phyloP scores from a whole-genome alignment of 2,329 filamentous ascomycete species.

The Ciborinia camelliae region DNA sequence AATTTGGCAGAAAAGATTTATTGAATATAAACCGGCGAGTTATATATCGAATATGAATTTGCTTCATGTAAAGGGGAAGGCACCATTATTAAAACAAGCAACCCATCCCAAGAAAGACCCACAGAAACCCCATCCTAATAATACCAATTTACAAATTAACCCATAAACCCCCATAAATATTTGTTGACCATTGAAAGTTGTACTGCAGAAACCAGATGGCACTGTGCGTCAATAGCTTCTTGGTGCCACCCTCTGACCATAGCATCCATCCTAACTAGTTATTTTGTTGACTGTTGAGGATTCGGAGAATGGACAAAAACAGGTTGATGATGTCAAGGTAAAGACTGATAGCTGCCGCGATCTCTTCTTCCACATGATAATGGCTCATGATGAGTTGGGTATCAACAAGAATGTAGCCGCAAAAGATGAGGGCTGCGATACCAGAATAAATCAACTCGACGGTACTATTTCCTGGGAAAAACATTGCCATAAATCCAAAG shows the following conservation, averaged over 20 bases:
- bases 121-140: slow-evolving; percentile 3
- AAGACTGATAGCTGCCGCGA: slow-evolving; percentile 88
- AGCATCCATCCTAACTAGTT: slow-evolving; percentile 56
- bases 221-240: not conserved
- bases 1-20: not conserved
- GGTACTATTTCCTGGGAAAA: slow-evolving; percentile 80
- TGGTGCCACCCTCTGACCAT: slow-evolving; percentile 4
- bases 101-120: not conserved
- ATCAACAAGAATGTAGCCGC: slow-evolving; percentile 90
- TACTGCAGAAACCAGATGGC: not conserved
- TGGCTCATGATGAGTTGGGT: slow-evolving; percentile 94
- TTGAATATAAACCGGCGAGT: not conserved
- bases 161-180: not conserved
- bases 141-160: slow-evolving; percentile 11
- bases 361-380: slow-evolving; percentile 97
- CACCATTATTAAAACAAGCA: not conserved
- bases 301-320: slow-evolving; percentile 87
- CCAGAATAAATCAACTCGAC: slow-evolving; percentile 84
- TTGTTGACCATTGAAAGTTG: not conserved
- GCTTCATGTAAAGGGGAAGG: slow-evolving; percentile 3
- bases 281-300: slow-evolving; percentile 92
- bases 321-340: slow-evolving; percentile 97
- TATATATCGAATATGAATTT: not conserved
- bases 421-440: slow-evolving; percentile 82
- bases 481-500: slow-evolving; percentile 88